These are phyloP conservation scores for Massarina eburnea DNA, from an alignment of 2,329 filamentous ascomycete species.

Conservation along the genomic window DNA sequence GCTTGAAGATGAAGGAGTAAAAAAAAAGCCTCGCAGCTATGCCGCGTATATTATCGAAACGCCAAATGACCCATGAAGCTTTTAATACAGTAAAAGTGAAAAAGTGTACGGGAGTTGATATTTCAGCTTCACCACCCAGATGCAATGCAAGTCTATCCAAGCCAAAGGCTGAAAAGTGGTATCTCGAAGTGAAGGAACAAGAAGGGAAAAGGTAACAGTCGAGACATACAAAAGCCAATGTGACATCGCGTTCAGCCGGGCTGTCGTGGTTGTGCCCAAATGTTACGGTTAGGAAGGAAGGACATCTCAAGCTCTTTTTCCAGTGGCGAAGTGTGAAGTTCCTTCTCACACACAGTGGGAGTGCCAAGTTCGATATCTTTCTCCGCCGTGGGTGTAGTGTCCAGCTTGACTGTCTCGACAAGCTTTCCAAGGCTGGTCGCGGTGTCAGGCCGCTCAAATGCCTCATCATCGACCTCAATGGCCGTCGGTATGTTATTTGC, in stretches of 20 bases:
- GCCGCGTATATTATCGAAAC: background rate
- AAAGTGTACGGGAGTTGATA: background rate
- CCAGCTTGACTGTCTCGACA: constrained; percentile 48
- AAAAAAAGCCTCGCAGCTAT: background rate
- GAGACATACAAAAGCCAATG: background rate
- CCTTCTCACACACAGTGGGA: constrained; percentile 11
- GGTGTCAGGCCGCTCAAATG: constrained; percentile 47
- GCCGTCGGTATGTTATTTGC: constrained; percentile 47
- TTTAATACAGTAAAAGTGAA: background rate
- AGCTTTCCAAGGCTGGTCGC: constrained; percentile 45
- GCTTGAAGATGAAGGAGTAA: background rate
- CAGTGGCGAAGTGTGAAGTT: constrained; percentile 10
- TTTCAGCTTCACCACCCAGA: background rate
- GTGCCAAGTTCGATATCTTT: constrained; percentile 37
- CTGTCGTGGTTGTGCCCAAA: constrained; percentile 9
- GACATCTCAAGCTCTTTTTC: constrained; percentile 38
- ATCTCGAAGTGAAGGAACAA: background rate
- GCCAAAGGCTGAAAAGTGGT: background rate
- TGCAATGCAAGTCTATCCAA: constrained; percentile 5
- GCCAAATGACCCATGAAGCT: background rate
- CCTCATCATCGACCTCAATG: constrained; percentile 50
- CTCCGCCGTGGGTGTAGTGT: constrained; percentile 48
- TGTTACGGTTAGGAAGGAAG: constrained; percentile 20
- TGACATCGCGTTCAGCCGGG: constrained; percentile 1
- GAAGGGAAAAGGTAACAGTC: background rate